Percentiles rank a stretch among this genome's conserved stretches.
phyloP scores from a whole-genome alignment of 2,329 filamentous ascomycete species.

The Amesomyces nigricolor region DNA sequence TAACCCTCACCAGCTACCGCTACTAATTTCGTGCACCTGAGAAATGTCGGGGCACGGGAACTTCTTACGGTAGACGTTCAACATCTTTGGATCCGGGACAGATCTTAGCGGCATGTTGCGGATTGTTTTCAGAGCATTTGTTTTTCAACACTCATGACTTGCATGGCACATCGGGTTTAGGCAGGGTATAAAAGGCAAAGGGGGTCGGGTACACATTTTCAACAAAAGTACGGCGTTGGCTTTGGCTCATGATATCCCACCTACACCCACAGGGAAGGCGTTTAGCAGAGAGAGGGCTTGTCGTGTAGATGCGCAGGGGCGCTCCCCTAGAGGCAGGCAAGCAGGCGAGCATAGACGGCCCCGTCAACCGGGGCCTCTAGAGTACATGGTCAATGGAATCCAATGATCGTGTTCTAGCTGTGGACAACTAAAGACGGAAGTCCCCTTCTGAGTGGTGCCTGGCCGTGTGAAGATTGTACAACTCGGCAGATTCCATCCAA shows the following conservation, averaged over 20 bases:
- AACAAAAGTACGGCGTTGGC: slow-evolving; percentile 36
- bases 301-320: slow-evolving; percentile 23
- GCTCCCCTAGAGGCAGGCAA: slow-evolving; percentile 35
- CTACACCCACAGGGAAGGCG: slow-evolving; percentile 28
- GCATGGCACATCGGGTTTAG: slow-evolving; percentile 29
- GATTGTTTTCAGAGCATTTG: slow-evolving; percentile 21
- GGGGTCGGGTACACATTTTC: slow-evolving; percentile 32
- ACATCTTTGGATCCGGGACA: slow-evolving; percentile 22
- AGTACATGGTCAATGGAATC: slow-evolving; percentile 1
- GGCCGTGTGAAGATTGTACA: neutral
- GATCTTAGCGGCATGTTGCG: slow-evolving; percentile 21
- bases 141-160: slow-evolving; percentile 30
- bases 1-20: slow-evolving; percentile 49
- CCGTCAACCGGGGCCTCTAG: slow-evolving; percentile 40
- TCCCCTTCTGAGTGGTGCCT: too few relatives aligned
- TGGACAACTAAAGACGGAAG: neutral
- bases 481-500: neutral
- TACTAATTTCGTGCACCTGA: slow-evolving; percentile 48
- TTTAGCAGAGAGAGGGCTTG: slow-evolving; percentile 31
- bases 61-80: slow-evolving; percentile 22
- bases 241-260: slow-evolving; percentile 33
- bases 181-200: slow-evolving; percentile 27
- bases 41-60: neutral
- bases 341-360: slow-evolving; percentile 30
- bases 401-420: neutral